Evolutionary conservation across 306 rosid species (phyloP).

Genomic region (Luffa acutangula): DNA sequence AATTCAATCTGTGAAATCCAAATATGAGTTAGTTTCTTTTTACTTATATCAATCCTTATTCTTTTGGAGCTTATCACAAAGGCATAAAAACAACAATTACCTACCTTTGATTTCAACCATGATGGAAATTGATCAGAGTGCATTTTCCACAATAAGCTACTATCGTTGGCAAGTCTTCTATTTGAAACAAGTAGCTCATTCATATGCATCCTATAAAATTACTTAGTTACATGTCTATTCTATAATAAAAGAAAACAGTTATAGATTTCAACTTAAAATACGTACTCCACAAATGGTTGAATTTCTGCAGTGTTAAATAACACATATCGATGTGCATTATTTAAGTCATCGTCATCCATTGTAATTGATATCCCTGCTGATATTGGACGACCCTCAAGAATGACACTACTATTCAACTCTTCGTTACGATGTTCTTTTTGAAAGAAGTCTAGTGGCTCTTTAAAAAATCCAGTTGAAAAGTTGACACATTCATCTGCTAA

Average conservation of each 20-base stretch:
- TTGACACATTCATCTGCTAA: neutral
- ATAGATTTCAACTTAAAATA: too few species aligned
- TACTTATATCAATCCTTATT: too few species aligned
- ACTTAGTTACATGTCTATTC: too few species aligned
- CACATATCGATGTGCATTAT: neutral
- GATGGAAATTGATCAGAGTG: neutral
- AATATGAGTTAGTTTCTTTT: neutral
- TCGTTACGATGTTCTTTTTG: neutral
- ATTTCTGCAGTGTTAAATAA: neutral
- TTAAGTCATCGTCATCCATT: neutral
- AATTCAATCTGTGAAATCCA: neutral
- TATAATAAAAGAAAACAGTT: too few species aligned
- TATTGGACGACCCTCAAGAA: neutral
- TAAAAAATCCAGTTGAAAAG: neutral
- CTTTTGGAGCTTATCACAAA: neutral
- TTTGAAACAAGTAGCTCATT: neutral
- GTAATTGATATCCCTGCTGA: neutral
- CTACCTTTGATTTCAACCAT: neutral
- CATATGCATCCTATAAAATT: too few species aligned
- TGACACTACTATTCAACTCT: neutral
- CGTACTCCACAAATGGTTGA: neutral
- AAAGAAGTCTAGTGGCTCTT: neutral
- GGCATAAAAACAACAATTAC: too few species aligned
- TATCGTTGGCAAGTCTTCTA: neutral
- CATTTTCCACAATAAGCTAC: neutral